These are phyloP conservation scores for Sedum album DNA, from an alignment of 164 flowering plant species.

Conservation along the genomic window DNA sequence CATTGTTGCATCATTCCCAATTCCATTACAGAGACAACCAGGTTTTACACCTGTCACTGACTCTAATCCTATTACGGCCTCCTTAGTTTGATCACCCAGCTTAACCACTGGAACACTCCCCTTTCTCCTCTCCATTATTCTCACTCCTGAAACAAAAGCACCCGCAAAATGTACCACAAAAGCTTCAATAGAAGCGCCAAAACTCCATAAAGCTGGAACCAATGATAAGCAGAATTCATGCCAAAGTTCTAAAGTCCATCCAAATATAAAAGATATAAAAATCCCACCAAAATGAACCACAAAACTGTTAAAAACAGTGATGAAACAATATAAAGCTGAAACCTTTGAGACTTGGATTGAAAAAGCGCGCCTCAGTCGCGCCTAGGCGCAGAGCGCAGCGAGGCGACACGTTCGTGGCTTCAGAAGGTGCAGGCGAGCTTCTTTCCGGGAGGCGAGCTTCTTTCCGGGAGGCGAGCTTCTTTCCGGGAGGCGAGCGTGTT, in stretches of 20 bases:
- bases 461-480: no score
- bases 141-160: constrained; percentile 22
- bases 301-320: not conserved
- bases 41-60: constrained; percentile 29
- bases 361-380: no score
- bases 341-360: no score
- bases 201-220: not conserved
- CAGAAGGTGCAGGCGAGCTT: no score
- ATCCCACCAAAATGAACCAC: not conserved
- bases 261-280: not conserved
- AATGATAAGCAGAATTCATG: not conserved
- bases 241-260: not conserved
- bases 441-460: no score
- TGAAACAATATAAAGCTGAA: not conserved
- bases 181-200: not conserved
- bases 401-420: no score
- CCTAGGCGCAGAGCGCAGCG: no score
- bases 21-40: constrained; percentile 14
- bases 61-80: constrained; percentile 65
- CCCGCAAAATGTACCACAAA: no score
- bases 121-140: constrained; percentile 19
- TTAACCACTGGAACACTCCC: constrained; percentile 35
- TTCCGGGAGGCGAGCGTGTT: no score
- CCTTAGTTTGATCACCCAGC: constrained; percentile 81
- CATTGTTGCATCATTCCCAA: not conserved